Evolutionary conservation across 495 filamentous ascomycete species (phyloP), one percentile per base, ranked within the genome.

Genomic region (Hypoxylon lienhwacheense): DNA sequence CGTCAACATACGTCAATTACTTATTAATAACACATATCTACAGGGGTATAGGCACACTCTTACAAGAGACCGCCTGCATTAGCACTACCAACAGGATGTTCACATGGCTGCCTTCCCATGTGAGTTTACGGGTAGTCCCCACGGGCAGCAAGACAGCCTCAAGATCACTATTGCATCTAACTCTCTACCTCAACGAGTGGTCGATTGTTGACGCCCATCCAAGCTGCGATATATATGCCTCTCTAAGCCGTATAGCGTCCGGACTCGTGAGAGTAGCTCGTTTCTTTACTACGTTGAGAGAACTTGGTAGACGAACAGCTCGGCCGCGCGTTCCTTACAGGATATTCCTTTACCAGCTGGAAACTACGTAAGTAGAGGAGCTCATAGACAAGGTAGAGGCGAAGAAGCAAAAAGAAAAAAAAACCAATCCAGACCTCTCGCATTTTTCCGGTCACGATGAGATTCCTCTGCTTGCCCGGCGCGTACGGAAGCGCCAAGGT

Each of bases 401-500:
- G 6, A 12, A 48, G 28, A 14, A 35, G 19, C n/a, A 7, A 40
- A 17, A 34, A 12, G 31, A 46, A 15, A 34, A 47, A 6, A 15
- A 28, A 16, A 47, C 15, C 10, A 32, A 4, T 29, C 12, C 7
- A 37, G 22, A 26, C 32, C 16, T 26, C 41, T 10, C 32, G 25
- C 3, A 17, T 12, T 20, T 24, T 39, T 28, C 34, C 32, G n/a
- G 20, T 21, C 33, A 53, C 11, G 14, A 69, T 69, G 66, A 66
- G 49, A 36, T 69, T 69, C 35, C 55, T 69, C 22, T 69, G 64
- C 47, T 39, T 69, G 25, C 69, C 68, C 24, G 70, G 71, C 29
- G 70, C 71, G 1, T 74, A 70, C 44, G 74, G 74, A 53, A 73
- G 68, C 49, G 70, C 74, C 36, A 70, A 73, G 59, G 73, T 63